A percentile compares a stretch with the other conserved stretches of the same genome.
Conservation (phyloP, 75 land plant species). For the Larix kaempferi region DNA sequence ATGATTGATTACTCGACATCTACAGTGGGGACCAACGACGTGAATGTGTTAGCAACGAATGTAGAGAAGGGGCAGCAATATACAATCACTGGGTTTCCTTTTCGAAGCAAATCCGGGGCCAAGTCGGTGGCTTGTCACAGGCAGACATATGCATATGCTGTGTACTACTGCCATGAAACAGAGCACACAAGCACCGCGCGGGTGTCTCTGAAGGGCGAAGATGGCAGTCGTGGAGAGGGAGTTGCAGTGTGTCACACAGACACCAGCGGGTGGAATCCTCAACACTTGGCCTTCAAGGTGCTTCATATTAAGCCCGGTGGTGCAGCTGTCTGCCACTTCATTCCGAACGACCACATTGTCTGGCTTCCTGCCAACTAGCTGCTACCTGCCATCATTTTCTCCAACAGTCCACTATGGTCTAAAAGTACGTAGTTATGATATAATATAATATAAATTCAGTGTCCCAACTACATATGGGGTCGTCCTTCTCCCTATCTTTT, state of each 20-base stretch:
- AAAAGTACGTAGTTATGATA: no score
- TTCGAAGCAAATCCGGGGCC: not conserved
- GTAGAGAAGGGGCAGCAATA: not conserved
- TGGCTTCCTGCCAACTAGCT: not conserved
- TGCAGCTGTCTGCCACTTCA: conserved; percentile 16
- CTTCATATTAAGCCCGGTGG: conserved; percentile 19
- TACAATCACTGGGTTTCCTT: not conserved
- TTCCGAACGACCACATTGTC: conserved; percentile 4
- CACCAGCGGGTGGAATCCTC: conserved; percentile 16
- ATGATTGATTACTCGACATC: not conserved
- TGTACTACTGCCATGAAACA: conserved; percentile 4
- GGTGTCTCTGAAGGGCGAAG: conserved; percentile 1
- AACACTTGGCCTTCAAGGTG: conserved; percentile 17
- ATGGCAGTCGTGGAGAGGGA: not conserved
- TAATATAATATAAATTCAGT: no score
- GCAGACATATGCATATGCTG: not conserved
- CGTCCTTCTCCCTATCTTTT: no score
- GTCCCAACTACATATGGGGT: no score
- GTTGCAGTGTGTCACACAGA: conserved; percentile 18
- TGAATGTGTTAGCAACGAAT: not conserved
- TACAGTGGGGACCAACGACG: not conserved
- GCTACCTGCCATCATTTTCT: not conserved
- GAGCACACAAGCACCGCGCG: not conserved
- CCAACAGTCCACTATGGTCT: no score
- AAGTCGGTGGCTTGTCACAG: conserved; percentile 3